Evolutionary conservation across 257 asterid genomes (phyloP).

Genomic region (Fraxinus pennsylvanica): DNA sequence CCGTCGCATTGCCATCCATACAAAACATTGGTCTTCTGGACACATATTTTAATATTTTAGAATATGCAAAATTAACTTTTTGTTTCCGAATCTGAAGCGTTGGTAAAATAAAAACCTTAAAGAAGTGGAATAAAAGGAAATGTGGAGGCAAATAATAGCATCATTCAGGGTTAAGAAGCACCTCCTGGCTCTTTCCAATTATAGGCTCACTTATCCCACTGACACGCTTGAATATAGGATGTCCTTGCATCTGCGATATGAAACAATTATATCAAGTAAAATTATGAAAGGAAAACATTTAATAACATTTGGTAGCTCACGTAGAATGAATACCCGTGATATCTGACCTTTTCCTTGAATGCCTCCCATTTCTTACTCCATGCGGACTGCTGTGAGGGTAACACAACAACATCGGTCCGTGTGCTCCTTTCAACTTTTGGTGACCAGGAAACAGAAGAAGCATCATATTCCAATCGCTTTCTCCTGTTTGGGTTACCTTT

Average conservation of each 20-base stretch:
- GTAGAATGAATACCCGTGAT: not conserved
- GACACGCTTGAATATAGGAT: slow-evolving; percentile 62
- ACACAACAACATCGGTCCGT: slow-evolving; percentile 71
- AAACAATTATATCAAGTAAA: slow-evolving; percentile 19
- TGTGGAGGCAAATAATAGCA: slow-evolving; percentile 6
- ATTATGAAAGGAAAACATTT: not conserved
- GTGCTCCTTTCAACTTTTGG: slow-evolving; percentile 66
- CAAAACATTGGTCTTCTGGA: not conserved
- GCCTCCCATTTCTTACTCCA: slow-evolving; percentile 88
- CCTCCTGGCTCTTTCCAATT: slow-evolving; percentile 83
- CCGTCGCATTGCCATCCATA: too few relatives aligned
- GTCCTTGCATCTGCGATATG: slow-evolving; percentile 70
- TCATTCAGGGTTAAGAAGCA: slow-evolving; percentile 31
- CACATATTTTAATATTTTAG: not conserved
- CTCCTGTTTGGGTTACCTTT: slow-evolving; percentile 78
- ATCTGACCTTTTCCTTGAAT: slow-evolving; percentile 71
- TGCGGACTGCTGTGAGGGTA: slow-evolving; percentile 68
- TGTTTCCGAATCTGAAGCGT: not conserved
- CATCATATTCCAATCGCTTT: slow-evolving; percentile 70
- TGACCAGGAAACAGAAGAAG: slow-evolving; percentile 47
- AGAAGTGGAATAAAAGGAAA: not conserved
- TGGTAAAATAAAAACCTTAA: not conserved
- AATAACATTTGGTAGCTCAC: not conserved
- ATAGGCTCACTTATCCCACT: slow-evolving; percentile 84
- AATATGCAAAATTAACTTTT: not conserved